phyloP scores from a whole-genome alignment of 305 asterid genomes.

The Fraxinus paxiana region DNA sequence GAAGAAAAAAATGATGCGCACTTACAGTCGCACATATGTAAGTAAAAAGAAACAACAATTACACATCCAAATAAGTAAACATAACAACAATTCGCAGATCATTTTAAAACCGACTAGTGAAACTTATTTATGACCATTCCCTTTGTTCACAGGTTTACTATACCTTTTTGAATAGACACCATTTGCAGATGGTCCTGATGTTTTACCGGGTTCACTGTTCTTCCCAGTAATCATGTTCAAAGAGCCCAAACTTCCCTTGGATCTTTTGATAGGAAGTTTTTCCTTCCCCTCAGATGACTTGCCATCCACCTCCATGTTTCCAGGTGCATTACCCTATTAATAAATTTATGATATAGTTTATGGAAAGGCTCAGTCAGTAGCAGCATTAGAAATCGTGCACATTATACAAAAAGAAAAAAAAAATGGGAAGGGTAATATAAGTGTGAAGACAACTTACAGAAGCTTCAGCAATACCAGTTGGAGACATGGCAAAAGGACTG shows the following conservation, averaged over 20 bases:
- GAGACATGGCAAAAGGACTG: constrained; percentile 83
- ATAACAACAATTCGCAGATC: neutral
- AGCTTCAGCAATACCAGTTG: constrained; percentile 74
- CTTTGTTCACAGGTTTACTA: constrained; percentile 16
- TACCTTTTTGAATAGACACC: constrained; percentile 78
- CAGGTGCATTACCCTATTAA: constrained; percentile 55
- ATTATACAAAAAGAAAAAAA: neutral
- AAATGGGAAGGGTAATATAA: constrained; percentile 4
- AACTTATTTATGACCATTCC: neutral
- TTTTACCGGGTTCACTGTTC: constrained; percentile 58
- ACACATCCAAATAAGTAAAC: neutral
- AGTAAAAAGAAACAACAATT: neutral
- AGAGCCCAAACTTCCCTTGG: constrained; percentile 88
- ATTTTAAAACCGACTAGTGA: neutral
- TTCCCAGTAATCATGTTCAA: constrained; percentile 81
- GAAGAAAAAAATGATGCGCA: neutral
- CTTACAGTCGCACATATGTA: neutral
- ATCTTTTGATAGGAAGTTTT: constrained; percentile 90
- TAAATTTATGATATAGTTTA: constrained; percentile 15
- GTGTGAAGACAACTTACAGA: constrained; percentile 51
- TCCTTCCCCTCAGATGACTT: constrained; percentile 76
- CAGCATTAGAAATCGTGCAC: constrained; percentile 21
- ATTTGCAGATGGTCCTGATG: constrained; percentile 61
- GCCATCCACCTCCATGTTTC: constrained; percentile 66
- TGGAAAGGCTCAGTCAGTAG: neutral